A percentile compares a stretch with the other conserved stretches of the same genome.
These are phyloP conservation scores for Epichloe gansuensis DNA, from an alignment of 2,329 filamentous ascomycete genomes.

Conservation along the genomic window DNA sequence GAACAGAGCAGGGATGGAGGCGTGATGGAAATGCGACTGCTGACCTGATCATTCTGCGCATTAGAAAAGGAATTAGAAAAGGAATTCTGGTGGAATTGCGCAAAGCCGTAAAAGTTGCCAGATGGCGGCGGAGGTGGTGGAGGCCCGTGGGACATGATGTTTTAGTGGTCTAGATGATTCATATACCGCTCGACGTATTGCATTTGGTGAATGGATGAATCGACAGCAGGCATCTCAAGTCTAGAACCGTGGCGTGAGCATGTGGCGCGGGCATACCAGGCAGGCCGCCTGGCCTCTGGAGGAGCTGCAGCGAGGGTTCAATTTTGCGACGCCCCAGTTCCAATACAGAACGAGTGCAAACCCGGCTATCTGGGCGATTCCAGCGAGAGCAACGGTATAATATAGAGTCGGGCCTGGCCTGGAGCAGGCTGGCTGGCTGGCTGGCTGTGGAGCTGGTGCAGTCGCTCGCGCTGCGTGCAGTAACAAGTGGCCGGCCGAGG, in stretches of 20 bases:
- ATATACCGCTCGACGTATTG: slow-evolving; percentile 1
- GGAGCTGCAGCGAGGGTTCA: not conserved
- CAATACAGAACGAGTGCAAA: not conserved
- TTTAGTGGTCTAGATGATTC: not conserved
- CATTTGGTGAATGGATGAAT: not conserved
- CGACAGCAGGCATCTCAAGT: not conserved
- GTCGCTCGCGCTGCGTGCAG: not conserved
- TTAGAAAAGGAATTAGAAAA: slow-evolving; percentile 2
- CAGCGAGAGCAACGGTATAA: too few species aligned
- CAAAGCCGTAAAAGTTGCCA: slow-evolving; percentile 4
- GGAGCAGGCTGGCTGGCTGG: not conserved
- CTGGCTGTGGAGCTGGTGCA: not conserved
- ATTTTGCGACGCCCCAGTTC: not conserved
- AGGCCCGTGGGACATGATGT: slow-evolving; percentile 7
- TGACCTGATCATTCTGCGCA: slow-evolving; percentile 5
- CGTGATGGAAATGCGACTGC: not conserved
- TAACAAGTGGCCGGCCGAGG: not conserved
- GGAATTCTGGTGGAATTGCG: slow-evolving; percentile 1
- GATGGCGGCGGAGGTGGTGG: slow-evolving; percentile 5
- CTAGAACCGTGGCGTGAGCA: slow-evolving; percentile 1
- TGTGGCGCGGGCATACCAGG: slow-evolving; percentile 5
- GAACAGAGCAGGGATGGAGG: not conserved
- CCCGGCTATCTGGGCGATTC: not conserved
- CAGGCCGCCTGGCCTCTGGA: slow-evolving; percentile 1
- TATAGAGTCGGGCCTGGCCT: not conserved